phyloP scores from a whole-genome alignment of 805 yeast genomes.

The Yarrowia osloensis region DNA sequence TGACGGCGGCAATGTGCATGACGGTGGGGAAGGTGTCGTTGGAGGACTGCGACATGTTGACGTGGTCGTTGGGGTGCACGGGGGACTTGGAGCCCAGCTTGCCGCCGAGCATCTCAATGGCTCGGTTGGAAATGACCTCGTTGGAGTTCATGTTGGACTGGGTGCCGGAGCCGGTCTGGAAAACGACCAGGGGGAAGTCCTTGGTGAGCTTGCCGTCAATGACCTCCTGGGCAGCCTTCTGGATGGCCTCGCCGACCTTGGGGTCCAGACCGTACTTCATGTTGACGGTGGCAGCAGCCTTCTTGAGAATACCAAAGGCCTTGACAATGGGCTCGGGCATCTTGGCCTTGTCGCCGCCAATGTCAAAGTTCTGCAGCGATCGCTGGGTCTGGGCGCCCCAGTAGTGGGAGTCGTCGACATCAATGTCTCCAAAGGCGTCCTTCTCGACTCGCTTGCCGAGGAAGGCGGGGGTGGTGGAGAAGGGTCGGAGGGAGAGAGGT shows the following conservation, averaged over 20 bases:
- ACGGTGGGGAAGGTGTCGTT: slow-evolving; percentile 99
- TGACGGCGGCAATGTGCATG: slow-evolving; percentile 98
- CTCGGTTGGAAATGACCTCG: slow-evolving; percentile 97
- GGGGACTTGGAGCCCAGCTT: slow-evolving; percentile 87
- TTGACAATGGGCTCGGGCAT: slow-evolving; percentile 89
- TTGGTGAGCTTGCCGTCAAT: slow-evolving; percentile 86
- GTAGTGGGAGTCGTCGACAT: slow-evolving; percentile 81
- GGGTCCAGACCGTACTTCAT: slow-evolving; percentile 84
- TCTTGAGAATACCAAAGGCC: slow-evolving; percentile 92
- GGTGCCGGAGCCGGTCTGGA: slow-evolving; percentile 99
- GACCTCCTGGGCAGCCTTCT: slow-evolving; percentile 94
- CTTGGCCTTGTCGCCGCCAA: slow-evolving; percentile 87
- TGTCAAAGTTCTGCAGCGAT: slow-evolving; percentile 89
- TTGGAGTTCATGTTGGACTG: slow-evolving; percentile 99
- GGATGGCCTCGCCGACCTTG: slow-evolving; percentile 77
- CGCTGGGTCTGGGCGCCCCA: slow-evolving; percentile 98
- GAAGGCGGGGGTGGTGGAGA: slow-evolving; percentile 33
- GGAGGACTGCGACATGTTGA: slow-evolving; percentile 97
- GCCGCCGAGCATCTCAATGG: slow-evolving; percentile 95
- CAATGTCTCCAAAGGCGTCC: slow-evolving; percentile 96
- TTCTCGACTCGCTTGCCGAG: slow-evolving; percentile 68
- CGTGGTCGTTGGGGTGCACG: slow-evolving; percentile 98
- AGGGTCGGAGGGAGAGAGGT: slow-evolving; percentile 27
- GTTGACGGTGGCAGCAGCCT: slow-evolving; percentile 92
- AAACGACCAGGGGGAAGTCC: slow-evolving; percentile 96